Base-by-base conservation (phyloP, 2,329 filamentous ascomycete species). In the Pseudopyricularia cyperi region DNA sequence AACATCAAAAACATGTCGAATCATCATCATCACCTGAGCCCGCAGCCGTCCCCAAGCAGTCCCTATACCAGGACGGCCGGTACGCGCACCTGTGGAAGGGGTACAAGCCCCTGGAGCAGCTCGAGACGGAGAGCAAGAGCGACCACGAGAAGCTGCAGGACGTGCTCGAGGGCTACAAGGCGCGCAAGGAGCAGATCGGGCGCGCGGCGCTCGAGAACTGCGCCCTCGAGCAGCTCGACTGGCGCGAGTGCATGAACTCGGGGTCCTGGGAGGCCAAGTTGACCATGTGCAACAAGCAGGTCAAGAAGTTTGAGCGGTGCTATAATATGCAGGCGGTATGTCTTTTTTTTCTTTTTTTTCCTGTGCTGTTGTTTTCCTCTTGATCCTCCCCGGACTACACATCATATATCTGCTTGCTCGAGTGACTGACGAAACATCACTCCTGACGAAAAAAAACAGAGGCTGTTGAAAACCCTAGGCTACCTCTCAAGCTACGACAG, bases 201-300 rank as follows among this genome's bases (percentile, higher is more conserved):
- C 75, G 78, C 42, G 87, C 89, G 1, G 90, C 91, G 9, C 74
- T 95, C 62, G 93, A 98, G 70, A 98, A 97, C 66, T 98, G 93
- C 67, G 85, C 89, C 1, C 67, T 90, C 55, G 88, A 95, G 65
- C 89, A 96, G 70, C 75, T 88, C 63, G 83, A 84, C 54, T 84
- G 94, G 73, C 82, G 83, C 55, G 76, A 85, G 48, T 98, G 93
- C 73, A 93, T 93, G 74, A 77, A 78, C 60, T 73, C 75, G 52
- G 90, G 90, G 28, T 76, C 74, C 49, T 80, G 80, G 72, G 68
- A 71, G 61, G 80, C 85, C 57, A 77, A 79, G 58, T 70, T 91
- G 67, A 89, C 83, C 35, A 79, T 96, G 80, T 98, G 93, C 65
- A 75, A 83, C 39, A 75, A 80, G 52, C 83, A 95, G 71, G 86